Base-by-base conservation (phyloP, 2,329 filamentous ascomycete genomes). In the Chaetomium sp. region DNA sequence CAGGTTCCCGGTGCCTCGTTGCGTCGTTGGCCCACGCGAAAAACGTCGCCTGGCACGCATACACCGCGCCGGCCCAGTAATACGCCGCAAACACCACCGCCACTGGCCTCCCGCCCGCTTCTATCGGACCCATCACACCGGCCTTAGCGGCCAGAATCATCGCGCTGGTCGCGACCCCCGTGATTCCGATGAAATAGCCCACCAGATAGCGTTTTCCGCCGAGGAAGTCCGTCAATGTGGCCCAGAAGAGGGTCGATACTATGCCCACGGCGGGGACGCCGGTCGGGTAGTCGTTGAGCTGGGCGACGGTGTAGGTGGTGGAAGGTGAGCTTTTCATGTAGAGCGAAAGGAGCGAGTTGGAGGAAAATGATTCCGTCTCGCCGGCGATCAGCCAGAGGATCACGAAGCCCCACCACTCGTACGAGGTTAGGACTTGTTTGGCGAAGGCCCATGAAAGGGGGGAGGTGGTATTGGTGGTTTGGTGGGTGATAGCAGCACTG, bases 21-120 rank as follows among this genome's bases (percentile, higher is more conserved):
- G 82, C 81, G 63, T 88, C 86, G 62, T 89, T 89, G 27, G 84
- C 86, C 86, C 86, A 89, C 0, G 86, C 86, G 61, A 89, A 89
- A 62, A 89, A 88, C 0, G 82, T 86, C 0, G 86, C 85, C 68
- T 89, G 85, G 63, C 85, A 87, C 0, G 86, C 85, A 61, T 89
- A 89, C 0, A 88, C 82, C 3, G 79, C 74, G 0, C 86, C 86
- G 0, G 85, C 82, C 80, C 81, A 85, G 67, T 88, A 88, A 62
- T 87, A 88, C 4, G 84, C 84, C 0, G 68, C 84, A 58, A 89
- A 86, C 0, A 82, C 77, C 1, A 79, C 72, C 0, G 76, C 65
- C 0, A 80, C 85, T 2, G 76, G 78, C 0, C 48, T 49, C 0
- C 68, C 52, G 36, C 64, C 72, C 0, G 67, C 67, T 0, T 74